These are phyloP conservation scores for Karstenula rhodostoma DNA, from an alignment of 2,329 filamentous ascomycete genomes.

Conservation along the genomic window DNA sequence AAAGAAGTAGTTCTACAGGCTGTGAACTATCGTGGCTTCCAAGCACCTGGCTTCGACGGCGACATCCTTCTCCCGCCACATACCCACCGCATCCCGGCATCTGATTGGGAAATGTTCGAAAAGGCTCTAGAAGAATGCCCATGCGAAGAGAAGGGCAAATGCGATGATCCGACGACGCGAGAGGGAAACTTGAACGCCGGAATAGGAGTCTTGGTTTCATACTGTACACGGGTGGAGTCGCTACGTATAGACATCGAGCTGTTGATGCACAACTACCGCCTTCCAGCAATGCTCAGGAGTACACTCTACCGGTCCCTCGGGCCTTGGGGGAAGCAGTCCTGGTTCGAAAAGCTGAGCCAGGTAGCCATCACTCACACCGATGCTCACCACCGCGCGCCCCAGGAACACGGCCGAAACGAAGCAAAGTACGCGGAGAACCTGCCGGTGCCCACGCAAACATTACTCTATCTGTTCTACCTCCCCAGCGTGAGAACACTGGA, in stretches of 20 bases:
- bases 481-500: constrained; percentile 1
- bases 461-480: constrained; percentile 8
- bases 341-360: constrained; percentile 8
- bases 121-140: constrained; percentile 5
- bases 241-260: constrained; percentile 2
- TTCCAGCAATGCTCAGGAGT: constrained; percentile 5
- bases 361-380: not conserved
- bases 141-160: constrained; percentile 2
- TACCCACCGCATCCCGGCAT: constrained; percentile 1
- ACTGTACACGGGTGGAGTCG: constrained; percentile 3
- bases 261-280: constrained; percentile 6
- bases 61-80: constrained; percentile 3
- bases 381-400: not conserved
- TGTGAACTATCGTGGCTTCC: constrained; percentile 3
- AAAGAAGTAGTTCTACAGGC: not conserved
- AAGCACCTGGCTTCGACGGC: constrained; percentile 2
- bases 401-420: not conserved
- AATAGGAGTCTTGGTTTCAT: constrained; percentile 1
- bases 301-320: constrained; percentile 1
- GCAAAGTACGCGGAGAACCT: not conserved
- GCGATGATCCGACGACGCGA: constrained; percentile 5
- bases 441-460: constrained; percentile 2
- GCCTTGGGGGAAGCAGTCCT: constrained; percentile 1
- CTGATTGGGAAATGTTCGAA: constrained; percentile 10
- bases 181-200: constrained; percentile 8